Base-by-base conservation (phyloP, 2,329 filamentous ascomycete species). In the Epichloe bromicola region DNA sequence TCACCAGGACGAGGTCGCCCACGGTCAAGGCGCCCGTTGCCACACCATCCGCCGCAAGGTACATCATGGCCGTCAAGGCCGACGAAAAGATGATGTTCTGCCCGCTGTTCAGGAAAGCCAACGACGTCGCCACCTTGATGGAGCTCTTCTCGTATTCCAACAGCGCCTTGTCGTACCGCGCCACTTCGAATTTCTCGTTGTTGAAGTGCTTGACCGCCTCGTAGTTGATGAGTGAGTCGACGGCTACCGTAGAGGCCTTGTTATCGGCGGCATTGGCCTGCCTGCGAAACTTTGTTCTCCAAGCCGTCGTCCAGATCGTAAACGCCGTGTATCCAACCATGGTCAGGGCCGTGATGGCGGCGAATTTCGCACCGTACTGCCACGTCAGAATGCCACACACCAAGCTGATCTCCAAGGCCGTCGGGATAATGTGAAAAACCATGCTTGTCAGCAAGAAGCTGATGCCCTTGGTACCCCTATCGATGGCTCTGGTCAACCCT, bases 141-240 rank as follows among this genome's bases (percentile, higher is more conserved):
- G 89, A 95, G 52, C 89, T 90, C 65, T 85, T 85, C 66, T 98
- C 88, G 65, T 98, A 98, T 53, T 84, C 78, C 57, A 57, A 78
- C 23, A 98, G 73, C 0, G 93, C 89, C 59, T 83, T 80, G 67
- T 97, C 90, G 65, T 98, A 98, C 41, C 93, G 81, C 34, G 79
- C 78, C 42, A 95, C 88, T 70, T 98, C 93, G 58, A 89, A 97
- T 57, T 86, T 88, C 64, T 98, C 94, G 62, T 98, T 98, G 73
- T 98, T 98, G 72, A 97, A 98, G 71, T 97, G 95, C 70, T 98
- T 98, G 63, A 98, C 93, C 14, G 94, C 91, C 68, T 98, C 93
- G 63, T 96, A 98, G 71, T 98, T 98, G 74, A 98, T 95, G 48
- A 98, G 73, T 1, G 90, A 95, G 69, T 98, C 93, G 1, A 97